phyloP scores from a whole-genome alignment of 176 grass and related monocot species.

The Oryza brachyantha region DNA sequence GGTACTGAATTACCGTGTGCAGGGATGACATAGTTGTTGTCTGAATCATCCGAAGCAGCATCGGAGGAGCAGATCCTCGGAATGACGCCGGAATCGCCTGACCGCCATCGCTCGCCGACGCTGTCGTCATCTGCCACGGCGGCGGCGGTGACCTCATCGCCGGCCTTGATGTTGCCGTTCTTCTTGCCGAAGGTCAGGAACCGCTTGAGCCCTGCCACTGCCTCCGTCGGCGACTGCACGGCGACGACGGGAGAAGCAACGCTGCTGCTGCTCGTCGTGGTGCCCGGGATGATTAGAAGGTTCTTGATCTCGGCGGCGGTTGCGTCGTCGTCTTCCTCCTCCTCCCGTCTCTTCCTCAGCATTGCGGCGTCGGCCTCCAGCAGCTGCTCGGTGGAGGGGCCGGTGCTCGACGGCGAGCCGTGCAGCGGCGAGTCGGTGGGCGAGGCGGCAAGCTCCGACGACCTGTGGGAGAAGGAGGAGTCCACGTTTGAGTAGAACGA shows the following conservation, averaged over 20 bases:
- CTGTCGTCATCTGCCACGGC: constrained; percentile 3
- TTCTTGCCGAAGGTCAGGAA: constrained; percentile 68
- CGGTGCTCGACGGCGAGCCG: constrained; percentile 20
- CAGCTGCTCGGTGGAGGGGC: constrained; percentile 20
- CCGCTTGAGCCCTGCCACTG: constrained; percentile 52
- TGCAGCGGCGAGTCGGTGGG: constrained; percentile 27
- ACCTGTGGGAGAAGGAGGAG: constrained; percentile 59
- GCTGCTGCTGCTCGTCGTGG: not conserved
- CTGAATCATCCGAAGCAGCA: not conserved
- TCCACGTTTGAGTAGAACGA: constrained; percentile 66
- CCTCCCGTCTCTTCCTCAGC: constrained; percentile 42
- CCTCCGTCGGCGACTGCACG: constrained; percentile 50
- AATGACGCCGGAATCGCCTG: constrained; percentile 20
- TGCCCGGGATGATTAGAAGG: not conserved
- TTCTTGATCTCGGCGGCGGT: constrained; percentile 17
- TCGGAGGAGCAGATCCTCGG: not conserved
- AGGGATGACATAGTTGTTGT: constrained; percentile 9
- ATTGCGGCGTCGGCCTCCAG: constrained; percentile 29
- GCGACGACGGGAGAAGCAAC: not conserved
- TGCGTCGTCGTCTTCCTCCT: not conserved
- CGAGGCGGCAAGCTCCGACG: constrained; percentile 47
- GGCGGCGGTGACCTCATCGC: not conserved
- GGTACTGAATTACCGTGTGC: constrained; percentile 40
- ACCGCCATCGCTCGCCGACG: constrained; percentile 1
- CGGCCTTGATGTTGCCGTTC: constrained; percentile 35